Base-by-base conservation (phyloP, 1,139 yeast species). In the Zygotorulaspora mrakii region DNA sequence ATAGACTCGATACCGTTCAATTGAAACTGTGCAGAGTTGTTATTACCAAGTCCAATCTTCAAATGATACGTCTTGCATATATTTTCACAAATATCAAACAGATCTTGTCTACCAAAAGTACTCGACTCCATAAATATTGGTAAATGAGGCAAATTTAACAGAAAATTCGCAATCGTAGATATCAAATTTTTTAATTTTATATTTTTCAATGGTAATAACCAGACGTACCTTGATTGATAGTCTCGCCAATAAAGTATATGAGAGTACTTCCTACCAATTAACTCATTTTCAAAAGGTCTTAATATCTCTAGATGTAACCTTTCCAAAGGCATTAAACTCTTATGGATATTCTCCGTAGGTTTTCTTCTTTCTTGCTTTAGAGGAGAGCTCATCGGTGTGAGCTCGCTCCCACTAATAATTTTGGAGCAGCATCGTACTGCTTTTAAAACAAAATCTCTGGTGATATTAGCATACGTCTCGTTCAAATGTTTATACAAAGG, bases 121-220 rank as follows among this genome's bases (percentile, higher is more conserved):
- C 48, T 44, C 1, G 64, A 50, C 30, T 57, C 62, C 4, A 62
- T 41, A 31, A 48, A 61, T 14, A 59, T 52, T 2, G 65, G 65
- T 9, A 50, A 39, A 16, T 59, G 49, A 3, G 52, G 43, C 34
- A 58, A 38, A 4, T 42, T 29, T 16, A 59, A 37, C 8, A 61
- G 35, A n/a, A 57, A 41, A 7, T 43, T 35, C 1, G 54, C 42
- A 2, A 59, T 30, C 5, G 42, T 40, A 1, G 48, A 31, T 2
- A 53, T 43, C 16, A 61, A 30, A 14, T 49, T 49, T 26, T 50
- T 51, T 25, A 55, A 53, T 21, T 48, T 52, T 6, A 48, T 46
- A 31, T 47, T 52, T 31, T 49, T 51, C 29, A 61, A 40, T 10
- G 65, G 65, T 10, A 37, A 33, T 17, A 54, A 32, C 65, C 65